phyloP scores from a whole-genome alignment of 2,329 filamentous ascomycete species.

The Hymenoscyphus salicellus region DNA sequence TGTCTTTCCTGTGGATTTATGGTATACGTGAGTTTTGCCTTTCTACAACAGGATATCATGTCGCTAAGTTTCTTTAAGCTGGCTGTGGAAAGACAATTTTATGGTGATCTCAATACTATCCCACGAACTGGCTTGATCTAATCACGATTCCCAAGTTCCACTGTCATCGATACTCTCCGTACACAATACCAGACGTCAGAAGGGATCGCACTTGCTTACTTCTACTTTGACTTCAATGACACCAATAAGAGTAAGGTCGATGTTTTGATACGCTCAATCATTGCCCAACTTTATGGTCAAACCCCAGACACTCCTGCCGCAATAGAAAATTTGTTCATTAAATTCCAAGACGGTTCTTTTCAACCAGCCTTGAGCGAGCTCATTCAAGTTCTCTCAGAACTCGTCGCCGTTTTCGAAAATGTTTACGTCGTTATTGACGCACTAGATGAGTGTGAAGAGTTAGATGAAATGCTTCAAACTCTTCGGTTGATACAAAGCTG shows the following conservation, averaged over 20 bases:
- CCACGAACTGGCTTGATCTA: background rate
- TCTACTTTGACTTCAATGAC: constrained; percentile 42
- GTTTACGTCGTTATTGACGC: constrained; percentile 39
- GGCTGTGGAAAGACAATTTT: constrained; percentile 15
- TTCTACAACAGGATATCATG: background rate
- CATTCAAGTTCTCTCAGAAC: background rate
- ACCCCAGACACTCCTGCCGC: constrained; percentile 22
- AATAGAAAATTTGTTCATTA: constrained; percentile 15
- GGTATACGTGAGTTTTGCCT: constrained; percentile 23
- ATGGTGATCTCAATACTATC: background rate
- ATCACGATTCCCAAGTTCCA: constrained; percentile 15
- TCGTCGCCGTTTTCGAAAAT: constrained; percentile 22
- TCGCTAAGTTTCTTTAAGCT: background rate
- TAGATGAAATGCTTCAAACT: background rate
- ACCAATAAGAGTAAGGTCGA: constrained; percentile 34
- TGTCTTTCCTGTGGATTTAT: constrained; percentile 40
- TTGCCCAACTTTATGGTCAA: constrained; percentile 35
- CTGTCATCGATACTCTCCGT: constrained; percentile 33
- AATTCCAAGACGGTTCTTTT: background rate
- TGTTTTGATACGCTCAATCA: constrained; percentile 34
- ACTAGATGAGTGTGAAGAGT: constrained; percentile 36
- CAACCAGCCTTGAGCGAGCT: background rate
- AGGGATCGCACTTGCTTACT: constrained; percentile 35
- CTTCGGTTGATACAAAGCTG: background rate
- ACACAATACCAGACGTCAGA: constrained; percentile 8